Evolutionary conservation across 2,329 filamentous ascomycete species (phyloP).

Genomic region (Colletotrichum cuscutae): DNA sequence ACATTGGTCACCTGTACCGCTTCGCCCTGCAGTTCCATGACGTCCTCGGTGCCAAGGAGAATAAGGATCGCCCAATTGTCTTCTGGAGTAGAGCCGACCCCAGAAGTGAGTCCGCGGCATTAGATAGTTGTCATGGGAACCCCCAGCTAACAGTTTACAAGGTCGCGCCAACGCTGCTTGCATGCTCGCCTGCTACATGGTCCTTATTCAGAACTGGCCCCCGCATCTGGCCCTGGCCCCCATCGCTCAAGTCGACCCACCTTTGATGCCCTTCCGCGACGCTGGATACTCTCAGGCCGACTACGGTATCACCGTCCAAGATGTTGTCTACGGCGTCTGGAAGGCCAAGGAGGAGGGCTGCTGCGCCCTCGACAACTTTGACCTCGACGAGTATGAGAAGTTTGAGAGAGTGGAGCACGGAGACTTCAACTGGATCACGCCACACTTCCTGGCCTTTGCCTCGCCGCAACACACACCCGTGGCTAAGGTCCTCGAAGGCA

Average conservation of each 20-base stretch:
- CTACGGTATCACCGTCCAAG: constrained; percentile 94
- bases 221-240: constrained; percentile 95
- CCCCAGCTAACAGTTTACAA: constrained; percentile 49
- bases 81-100: constrained; percentile 96
- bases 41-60: constrained; percentile 89
- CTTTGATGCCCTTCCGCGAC: constrained; percentile 98
- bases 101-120: constrained; percentile 71
- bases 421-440: constrained; percentile 99
- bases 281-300: constrained; percentile 98
- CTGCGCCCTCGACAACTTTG: constrained; percentile 92
- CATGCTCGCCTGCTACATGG: constrained; percentile 97
- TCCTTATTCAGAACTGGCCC: constrained; percentile 96
- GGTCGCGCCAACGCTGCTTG: constrained; percentile 94
- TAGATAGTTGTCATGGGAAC: background rate
- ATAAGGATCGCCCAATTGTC: constrained; percentile 89
- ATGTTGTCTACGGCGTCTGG: constrained; percentile 98
- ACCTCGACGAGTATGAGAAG: constrained; percentile 95
- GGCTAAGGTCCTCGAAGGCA: constrained; percentile 75
- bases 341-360: constrained; percentile 96
- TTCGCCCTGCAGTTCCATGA: constrained; percentile 97
- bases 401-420: constrained; percentile 97
- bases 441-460: constrained; percentile 94
- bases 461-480: constrained; percentile 88
- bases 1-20: constrained; percentile 96
- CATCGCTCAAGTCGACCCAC: constrained; percentile 95